A percentile compares a stretch with the other conserved stretches of the same genome.
phyloP scores from a whole-genome alignment of 495 filamentous ascomycete genomes.

The Lophiostoma macrostomum region DNA sequence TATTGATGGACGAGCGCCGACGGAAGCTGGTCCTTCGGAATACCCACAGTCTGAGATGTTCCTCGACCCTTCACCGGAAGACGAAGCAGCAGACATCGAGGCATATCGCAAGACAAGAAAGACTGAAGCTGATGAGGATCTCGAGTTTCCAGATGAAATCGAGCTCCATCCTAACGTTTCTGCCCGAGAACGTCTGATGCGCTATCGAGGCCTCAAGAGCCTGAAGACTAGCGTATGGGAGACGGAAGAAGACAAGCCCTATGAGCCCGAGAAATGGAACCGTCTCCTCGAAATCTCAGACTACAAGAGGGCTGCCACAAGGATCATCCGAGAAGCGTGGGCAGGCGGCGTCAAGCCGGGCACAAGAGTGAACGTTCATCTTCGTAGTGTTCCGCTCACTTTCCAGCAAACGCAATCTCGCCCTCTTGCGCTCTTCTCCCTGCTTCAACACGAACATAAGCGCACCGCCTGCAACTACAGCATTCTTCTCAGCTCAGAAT shows the following conservation, averaged over 20 bases:
- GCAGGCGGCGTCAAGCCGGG: conserved; percentile 82
- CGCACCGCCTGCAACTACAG: conserved; percentile 71
- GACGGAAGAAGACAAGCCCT: conserved; percentile 75
- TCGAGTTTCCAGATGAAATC: conserved; percentile 96
- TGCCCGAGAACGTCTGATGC: conserved; percentile 76
- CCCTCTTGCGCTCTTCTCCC: conserved; percentile 72
- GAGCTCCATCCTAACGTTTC: conserved; percentile 85
- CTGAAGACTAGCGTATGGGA: conserved; percentile 84
- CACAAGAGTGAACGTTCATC: conserved; percentile 72
- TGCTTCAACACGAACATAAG: conserved; percentile 94
- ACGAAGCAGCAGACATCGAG: conserved; percentile 74
- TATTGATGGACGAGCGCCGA: conserved; percentile 53
- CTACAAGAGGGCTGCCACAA: conserved; percentile 75
- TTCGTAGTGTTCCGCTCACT: conserved; percentile 66
- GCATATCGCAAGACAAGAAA: conserved; percentile 74
- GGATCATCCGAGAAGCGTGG: conserved; percentile 72
- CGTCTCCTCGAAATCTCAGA: conserved; percentile 78
- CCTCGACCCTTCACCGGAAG: conserved; percentile 78
- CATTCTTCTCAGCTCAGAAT: conserved; percentile 72
- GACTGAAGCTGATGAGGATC: conserved; percentile 79
- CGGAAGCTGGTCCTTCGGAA: conserved; percentile 77
- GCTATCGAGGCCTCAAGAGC: conserved; percentile 88
- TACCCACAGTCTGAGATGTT: conserved; percentile 91
- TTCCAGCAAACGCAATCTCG: conserved; percentile 53
- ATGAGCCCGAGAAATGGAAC: conserved; percentile 86